Conservation (phyloP, 164 flowering plant species). For the Paratinospora sagittata region DNA sequence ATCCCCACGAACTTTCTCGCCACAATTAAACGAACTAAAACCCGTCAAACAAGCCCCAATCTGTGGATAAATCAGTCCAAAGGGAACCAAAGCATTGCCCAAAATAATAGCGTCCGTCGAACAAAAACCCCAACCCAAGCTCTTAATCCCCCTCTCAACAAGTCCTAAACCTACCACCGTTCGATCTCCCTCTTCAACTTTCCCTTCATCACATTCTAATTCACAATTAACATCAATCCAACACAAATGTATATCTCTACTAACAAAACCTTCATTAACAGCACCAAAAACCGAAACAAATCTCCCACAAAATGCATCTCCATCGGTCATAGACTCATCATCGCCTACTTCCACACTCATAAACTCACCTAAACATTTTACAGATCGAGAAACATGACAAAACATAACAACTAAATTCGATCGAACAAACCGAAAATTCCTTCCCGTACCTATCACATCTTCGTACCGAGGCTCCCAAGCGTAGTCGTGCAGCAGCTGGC, state of each 20-base stretch:
- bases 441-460: constrained; percentile 25
- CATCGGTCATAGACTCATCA: constrained; percentile 19
- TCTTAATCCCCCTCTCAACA: constrained; percentile 39
- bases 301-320: constrained; percentile 22
- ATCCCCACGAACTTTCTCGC: constrained; percentile 27
- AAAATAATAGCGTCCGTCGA: constrained; percentile 56
- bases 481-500: constrained; percentile 63
- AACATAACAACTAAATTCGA: constrained; percentile 70
- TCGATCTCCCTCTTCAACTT: constrained; percentile 13
- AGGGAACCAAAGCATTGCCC: constrained; percentile 75
- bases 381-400: constrained; percentile 36
- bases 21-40: constrained; percentile 6
- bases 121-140: constrained; percentile 75
- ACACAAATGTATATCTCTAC: constrained; percentile 32
- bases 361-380: constrained; percentile 29
- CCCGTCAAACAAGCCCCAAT: constrained; percentile 40
- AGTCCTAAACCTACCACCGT: constrained; percentile 9
- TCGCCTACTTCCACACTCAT: constrained; percentile 24
- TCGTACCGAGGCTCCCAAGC: constrained; percentile 53
- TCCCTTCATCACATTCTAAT: constrained; percentile 4
- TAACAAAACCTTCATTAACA: constrained; percentile 45
- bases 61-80: constrained; percentile 73
- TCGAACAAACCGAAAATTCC: constrained; percentile 21
- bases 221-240: constrained; percentile 63
- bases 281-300: constrained; percentile 37